These are phyloP conservation scores for Skeletonema costatum DNA, from an alignment of 108 stramenopile species.

Conservation along the genomic window DNA sequence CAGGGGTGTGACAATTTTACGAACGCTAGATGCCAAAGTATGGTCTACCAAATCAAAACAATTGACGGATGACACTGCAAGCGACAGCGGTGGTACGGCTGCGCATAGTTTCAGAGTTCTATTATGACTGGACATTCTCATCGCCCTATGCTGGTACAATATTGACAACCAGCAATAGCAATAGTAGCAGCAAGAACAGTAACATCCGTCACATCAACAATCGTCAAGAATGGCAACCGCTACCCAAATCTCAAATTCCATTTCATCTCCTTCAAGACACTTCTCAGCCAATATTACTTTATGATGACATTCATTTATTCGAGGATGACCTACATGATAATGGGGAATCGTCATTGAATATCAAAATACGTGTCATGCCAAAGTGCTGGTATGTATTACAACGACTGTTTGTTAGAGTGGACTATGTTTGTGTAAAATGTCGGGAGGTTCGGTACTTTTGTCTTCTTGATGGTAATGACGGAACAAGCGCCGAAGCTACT, in stretches of 20 bases:
- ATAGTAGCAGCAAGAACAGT: not conserved
- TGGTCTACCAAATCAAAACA: conserved; percentile 50
- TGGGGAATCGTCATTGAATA: conserved; percentile 61
- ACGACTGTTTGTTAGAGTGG: conserved; percentile 65
- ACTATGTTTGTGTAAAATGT: conserved; percentile 63
- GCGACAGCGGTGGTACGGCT: not conserved
- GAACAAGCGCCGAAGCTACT: not conserved
- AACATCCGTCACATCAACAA: conserved; percentile 4
- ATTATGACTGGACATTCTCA: conserved; percentile 84
- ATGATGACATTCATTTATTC: conserved; percentile 66
- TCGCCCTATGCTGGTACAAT: conserved; percentile 61
- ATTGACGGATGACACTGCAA: conserved; percentile 1
- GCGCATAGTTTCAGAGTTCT: conserved; percentile 47
- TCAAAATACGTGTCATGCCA: conserved; percentile 83
- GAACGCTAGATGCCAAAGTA: conserved; percentile 59
- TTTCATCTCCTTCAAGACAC: conserved; percentile 61
- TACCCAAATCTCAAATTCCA: conserved; percentile 54
- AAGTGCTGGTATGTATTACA: conserved; percentile 60
- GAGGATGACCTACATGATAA: conserved; percentile 89
- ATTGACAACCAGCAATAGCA: not conserved
- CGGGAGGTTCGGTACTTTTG: conserved; percentile 68
- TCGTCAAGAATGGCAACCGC: conserved; percentile 44
- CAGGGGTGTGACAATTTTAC: conserved; percentile 64
- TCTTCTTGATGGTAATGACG: conserved; percentile 3
- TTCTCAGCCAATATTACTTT: conserved; percentile 69